A percentile compares a stretch with the other conserved stretches of the same genome.
These are phyloP conservation scores for Pyracantha coccinea DNA, from an alignment of 331 rosid genomes.

Conservation along the genomic window DNA sequence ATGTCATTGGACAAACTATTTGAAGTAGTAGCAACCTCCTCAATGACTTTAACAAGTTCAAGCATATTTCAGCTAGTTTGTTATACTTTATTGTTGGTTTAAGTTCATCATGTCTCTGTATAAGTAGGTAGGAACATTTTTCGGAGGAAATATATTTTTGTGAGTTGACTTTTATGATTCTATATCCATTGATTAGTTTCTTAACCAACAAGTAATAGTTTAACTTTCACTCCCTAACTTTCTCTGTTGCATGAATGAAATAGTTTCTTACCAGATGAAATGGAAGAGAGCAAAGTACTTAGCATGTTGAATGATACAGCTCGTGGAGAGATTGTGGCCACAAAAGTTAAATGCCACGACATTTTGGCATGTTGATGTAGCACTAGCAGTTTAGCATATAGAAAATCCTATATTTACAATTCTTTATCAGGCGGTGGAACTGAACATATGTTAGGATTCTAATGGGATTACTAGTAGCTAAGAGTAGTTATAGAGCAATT, in stretches of 20 bases:
- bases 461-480: too few species aligned
- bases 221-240: neutral
- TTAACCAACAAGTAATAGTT: neutral
- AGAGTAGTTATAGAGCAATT: accelerated
- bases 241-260: neutral
- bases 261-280: neutral
- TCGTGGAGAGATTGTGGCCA: neutral
- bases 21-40: too few species aligned
- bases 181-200: neutral
- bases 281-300: neutral
- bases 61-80: neutral
- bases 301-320: neutral
- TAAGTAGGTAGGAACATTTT: neutral
- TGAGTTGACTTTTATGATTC: neutral
- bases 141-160: neutral
- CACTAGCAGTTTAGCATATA: neutral
- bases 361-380: neutral
- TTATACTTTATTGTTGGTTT: neutral
- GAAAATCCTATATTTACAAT: neutral
- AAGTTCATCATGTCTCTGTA: neutral
- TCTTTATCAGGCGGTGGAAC: too few species aligned
- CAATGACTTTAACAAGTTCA: neutral
- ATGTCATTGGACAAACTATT: too few species aligned
- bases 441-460: neutral
- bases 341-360: neutral